phyloP scores from a whole-genome alignment of 805 yeast genomes.

The Yamadazyma olivae region DNA sequence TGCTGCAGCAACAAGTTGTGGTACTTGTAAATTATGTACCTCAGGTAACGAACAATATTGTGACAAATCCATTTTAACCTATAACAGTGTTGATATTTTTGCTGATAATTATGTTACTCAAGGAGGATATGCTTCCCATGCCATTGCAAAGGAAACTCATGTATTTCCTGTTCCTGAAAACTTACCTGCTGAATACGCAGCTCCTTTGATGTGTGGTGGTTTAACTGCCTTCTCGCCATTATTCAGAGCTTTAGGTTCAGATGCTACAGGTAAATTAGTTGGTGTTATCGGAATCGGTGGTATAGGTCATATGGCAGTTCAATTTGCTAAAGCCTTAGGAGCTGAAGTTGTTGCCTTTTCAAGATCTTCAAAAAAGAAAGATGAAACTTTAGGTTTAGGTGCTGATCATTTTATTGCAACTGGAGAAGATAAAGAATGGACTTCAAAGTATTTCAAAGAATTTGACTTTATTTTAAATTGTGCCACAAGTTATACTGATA shows the following conservation, averaged over 20 bases:
- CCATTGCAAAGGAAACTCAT: conserved; percentile 41
- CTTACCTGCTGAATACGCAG: conserved; percentile 38
- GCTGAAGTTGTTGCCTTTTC: conserved; percentile 55
- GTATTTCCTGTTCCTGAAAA: conserved; percentile 49
- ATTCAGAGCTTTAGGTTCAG: conserved; percentile 25
- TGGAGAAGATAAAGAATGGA: conserved; percentile 45
- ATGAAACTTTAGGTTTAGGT: conserved; percentile 27
- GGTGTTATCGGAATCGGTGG: conserved; percentile 69
- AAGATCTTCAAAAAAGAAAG: conserved; percentile 25
- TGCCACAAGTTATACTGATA: conserved; percentile 50
- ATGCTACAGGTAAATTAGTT: conserved; percentile 36
- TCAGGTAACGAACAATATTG: conserved; percentile 50
- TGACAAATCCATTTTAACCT: conserved; percentile 46
- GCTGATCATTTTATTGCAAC: conserved; percentile 47
- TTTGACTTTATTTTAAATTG: conserved; percentile 54
- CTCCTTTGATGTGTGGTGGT: conserved; percentile 58
- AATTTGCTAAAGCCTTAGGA: conserved; percentile 59
- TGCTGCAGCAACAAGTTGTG: conserved; percentile 62
- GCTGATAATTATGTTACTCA: conserved; percentile 28
- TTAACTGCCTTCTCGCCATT: conserved; percentile 50
- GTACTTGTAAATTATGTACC: conserved; percentile 54
- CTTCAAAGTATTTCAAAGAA: conserved; percentile 20
- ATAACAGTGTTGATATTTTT: conserved; percentile 38
- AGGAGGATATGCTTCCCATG: conserved; percentile 53
- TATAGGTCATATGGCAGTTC: conserved; percentile 60